Percentiles rank a stretch among this genome's conserved stretches.
These are phyloP conservation scores for Ogataea hybrid DNA, from an alignment of 1,139 yeast genomes.

Conservation along the genomic window DNA sequence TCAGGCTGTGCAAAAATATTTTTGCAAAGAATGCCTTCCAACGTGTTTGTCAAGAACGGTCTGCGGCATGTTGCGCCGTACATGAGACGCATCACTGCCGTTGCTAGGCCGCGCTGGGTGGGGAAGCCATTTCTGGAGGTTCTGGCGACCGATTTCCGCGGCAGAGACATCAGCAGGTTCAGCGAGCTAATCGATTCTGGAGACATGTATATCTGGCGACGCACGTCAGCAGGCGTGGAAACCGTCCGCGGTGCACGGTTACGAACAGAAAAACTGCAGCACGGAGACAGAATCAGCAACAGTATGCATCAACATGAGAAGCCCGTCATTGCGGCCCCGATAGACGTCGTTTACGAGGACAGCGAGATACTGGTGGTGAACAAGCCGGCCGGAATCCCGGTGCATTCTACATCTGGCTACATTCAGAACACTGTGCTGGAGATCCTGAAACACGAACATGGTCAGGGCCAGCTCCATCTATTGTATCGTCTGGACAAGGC, in stretches of 20 bases:
- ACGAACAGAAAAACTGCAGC: slow-evolving; percentile 32
- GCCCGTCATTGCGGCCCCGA: slow-evolving; percentile 29
- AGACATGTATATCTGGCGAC: slow-evolving; percentile 21
- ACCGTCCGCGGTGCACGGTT: slow-evolving; percentile 18
- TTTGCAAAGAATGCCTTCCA: slow-evolving; percentile 13
- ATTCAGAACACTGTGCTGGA: slow-evolving; percentile 61
- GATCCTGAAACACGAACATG: slow-evolving; percentile 44
- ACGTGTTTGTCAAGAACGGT: slow-evolving; percentile 37
- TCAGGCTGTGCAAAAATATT: slow-evolving; percentile 8
- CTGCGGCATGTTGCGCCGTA: slow-evolving; percentile 49
- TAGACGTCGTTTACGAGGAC: slow-evolving; percentile 48
- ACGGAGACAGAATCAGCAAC: slow-evolving; percentile 51
- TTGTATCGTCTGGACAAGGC: slow-evolving; percentile 71
- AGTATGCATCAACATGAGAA: slow-evolving; percentile 65
- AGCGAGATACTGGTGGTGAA: slow-evolving; percentile 55
- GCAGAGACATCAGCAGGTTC: slow-evolving; percentile 23
- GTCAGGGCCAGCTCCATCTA: slow-evolving; percentile 41
- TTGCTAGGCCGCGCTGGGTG: slow-evolving; percentile 49
- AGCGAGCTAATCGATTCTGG: slow-evolving; percentile 19
- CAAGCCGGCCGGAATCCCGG: slow-evolving; percentile 77
- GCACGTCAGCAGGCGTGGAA: slow-evolving; percentile 7
- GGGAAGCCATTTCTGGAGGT: slow-evolving; percentile 44
- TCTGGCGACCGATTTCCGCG: slow-evolving; percentile 40
- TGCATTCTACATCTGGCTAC: slow-evolving; percentile 74
- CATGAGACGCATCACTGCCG: slow-evolving; percentile 39